Base-by-base conservation (phyloP, 176 grass and related monocot genomes). In the Eremochloa ophiuroides region DNA sequence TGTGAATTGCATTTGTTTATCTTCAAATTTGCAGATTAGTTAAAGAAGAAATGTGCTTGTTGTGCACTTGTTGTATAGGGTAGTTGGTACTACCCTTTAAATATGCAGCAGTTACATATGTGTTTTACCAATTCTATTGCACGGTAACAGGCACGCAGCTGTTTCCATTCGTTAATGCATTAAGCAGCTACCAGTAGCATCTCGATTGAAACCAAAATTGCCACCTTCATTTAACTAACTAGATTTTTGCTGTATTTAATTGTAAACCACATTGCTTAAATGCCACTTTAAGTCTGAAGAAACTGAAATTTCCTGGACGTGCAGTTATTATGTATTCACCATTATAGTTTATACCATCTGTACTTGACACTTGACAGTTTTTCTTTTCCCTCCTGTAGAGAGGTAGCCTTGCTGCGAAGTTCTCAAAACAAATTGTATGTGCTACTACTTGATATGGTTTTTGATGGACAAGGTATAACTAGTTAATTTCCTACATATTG, bases 381-480 rank as follows among this genome's bases (percentile, higher is more conserved):
- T 84, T 78, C 38, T 72, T 18, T 62, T 62, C 61, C 69, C 86
- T 88, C 87, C 5, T 95, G 72, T 86, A 93, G 96, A 82, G 83
- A 98, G 75, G 78, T 93, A 79, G 90, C 88, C 73, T 87, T 98
- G 80, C 59, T 98, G 37, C 79, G 82, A 64, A 95, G 93, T 91
- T 91, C 84, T 65, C 66, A 84, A 74, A 88, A 91, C 66, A 98
- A 98, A 78, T 60, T 95, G 22, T 93, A 98, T 88, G 34, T 95
- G 63, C 61, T 95, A 66, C 55, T 84, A 34, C 76, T 91, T 68
- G 88, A 94, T 74, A 75, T 78, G 58, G 72, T 66, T 74, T 67
- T 70, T 73, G 77, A 90, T 86, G 78, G 73, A 65, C 74, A 87
- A 90, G 91, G 96, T 95, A 59, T 89, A 67, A 72, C 69, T 83